A percentile compares a stretch with the other conserved stretches of the same genome.
Conservation (phyloP, 306 rosid species). For the Prinsepia uniflora region DNA sequence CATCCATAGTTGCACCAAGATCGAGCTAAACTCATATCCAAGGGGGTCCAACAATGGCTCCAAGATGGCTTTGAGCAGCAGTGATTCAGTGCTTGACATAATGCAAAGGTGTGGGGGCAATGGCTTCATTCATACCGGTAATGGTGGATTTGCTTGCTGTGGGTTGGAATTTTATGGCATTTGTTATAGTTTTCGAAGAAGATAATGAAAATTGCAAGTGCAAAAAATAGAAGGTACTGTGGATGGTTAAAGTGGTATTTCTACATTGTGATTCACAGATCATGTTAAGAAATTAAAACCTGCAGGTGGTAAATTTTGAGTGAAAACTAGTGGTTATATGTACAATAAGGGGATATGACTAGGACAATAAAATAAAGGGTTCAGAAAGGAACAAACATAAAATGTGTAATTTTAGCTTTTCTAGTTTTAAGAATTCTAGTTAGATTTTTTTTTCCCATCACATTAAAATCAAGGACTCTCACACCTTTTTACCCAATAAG, state of each 20-base stretch:
- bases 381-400: not conserved
- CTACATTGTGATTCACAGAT: no score
- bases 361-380: not conserved
- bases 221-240: no score
- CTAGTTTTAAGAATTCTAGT: not conserved
- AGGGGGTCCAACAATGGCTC: not conserved
- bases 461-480: not conserved
- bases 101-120: not conserved
- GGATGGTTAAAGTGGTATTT: no score
- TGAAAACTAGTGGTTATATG: no score
- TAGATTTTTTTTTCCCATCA: not conserved
- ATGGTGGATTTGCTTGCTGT: no score
- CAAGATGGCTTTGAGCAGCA: not conserved
- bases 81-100: not conserved
- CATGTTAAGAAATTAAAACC: no score
- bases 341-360: not conserved
- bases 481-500: not conserved
- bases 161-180: no score
- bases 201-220: no score
- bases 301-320: no score
- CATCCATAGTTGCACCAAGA: not conserved
- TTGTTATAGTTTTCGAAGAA: no score
- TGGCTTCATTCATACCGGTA: not conserved
- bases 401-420: not conserved
- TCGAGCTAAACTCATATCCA: not conserved